These are phyloP conservation scores for Boechera stricta DNA, from an alignment of 345 rosid genomes.

Conservation along the genomic window DNA sequence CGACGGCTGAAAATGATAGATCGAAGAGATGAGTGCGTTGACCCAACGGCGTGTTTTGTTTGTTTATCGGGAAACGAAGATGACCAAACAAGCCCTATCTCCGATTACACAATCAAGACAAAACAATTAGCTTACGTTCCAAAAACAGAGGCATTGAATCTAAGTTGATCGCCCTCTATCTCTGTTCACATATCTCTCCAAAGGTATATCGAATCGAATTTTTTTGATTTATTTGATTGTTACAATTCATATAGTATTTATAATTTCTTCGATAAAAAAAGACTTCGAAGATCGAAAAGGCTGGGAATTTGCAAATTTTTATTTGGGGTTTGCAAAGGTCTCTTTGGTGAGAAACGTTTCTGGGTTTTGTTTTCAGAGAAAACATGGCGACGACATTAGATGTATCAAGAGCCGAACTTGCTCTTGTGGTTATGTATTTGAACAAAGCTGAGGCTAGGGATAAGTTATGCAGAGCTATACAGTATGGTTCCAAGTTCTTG, in stretches of 20 bases:
- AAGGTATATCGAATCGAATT: conserved; percentile 16
- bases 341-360: too few relatives aligned
- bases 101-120: conserved; percentile 13
- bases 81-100: conserved; percentile 77
- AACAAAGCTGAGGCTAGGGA: conserved; percentile 99
- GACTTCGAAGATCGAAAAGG: background rate
- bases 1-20: conserved; percentile 37
- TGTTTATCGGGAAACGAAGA: conserved; percentile 48
- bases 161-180: conserved; percentile 4
- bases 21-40: conserved; percentile 4
- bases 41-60: conserved; percentile 46
- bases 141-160: conserved; percentile 33
- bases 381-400: conserved; percentile 70
- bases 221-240: background rate
- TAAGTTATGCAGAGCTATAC: conserved; percentile 99
- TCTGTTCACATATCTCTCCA: conserved; percentile 22
- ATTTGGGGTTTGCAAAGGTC: background rate
- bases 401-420: conserved; percentile 90
- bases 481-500: conserved; percentile 92
- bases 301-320: background rate
- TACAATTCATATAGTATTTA: background rate
- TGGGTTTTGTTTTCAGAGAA: conserved; percentile 20
- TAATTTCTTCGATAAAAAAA: background rate
- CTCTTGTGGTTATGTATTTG: conserved; percentile 82
- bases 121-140: conserved; percentile 17